Conservation (phyloP, 495 filamentous ascomycete species). For the Hypoxylon trugodes region DNA sequence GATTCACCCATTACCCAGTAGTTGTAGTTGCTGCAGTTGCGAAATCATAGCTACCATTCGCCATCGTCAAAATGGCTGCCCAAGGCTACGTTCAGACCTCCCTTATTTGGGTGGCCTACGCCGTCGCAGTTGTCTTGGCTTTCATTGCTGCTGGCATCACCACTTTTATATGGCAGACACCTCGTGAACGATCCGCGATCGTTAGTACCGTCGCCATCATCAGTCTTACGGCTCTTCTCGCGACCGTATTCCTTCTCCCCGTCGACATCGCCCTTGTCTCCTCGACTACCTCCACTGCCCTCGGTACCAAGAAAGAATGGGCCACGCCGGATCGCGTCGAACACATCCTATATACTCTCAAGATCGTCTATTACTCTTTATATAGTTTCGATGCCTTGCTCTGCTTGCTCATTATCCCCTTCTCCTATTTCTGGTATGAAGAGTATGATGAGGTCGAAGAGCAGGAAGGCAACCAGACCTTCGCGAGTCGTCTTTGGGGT, state of each 20-base stretch:
- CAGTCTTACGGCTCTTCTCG: constrained; percentile 84
- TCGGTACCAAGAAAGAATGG: constrained; percentile 93
- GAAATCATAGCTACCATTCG: constrained; percentile 45
- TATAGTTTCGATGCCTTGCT: constrained; percentile 93
- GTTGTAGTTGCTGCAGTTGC: constrained; percentile 29
- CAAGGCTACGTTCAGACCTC: constrained; percentile 76
- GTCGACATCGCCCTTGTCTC: constrained; percentile 96
- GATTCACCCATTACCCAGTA: background rate
- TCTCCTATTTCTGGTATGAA: constrained; percentile 98
- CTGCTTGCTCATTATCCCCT: constrained; percentile 89
- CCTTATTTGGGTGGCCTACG: constrained; percentile 93
- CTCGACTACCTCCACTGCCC: constrained; percentile 76
- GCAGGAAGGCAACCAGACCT: constrained; percentile 76
- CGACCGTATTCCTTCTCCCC: constrained; percentile 89
- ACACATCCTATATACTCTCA: constrained; percentile 77
- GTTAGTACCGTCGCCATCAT: constrained; percentile 86
- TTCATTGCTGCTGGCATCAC: constrained; percentile 79
- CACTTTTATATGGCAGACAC: constrained; percentile 85
- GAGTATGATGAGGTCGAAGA: constrained; percentile 89
- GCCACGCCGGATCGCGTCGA: constrained; percentile 81
- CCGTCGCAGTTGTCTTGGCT: constrained; percentile 75
- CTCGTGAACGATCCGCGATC: constrained; percentile 80
- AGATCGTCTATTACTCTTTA: constrained; percentile 89
- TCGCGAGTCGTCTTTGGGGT: constrained; percentile 74
- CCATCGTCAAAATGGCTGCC: constrained; percentile 64